Percentiles rank a stretch among this genome's conserved stretches.
phyloP scores from a whole-genome alignment of 2,329 filamentous ascomycete species.

The Chaetomium sp. region DNA sequence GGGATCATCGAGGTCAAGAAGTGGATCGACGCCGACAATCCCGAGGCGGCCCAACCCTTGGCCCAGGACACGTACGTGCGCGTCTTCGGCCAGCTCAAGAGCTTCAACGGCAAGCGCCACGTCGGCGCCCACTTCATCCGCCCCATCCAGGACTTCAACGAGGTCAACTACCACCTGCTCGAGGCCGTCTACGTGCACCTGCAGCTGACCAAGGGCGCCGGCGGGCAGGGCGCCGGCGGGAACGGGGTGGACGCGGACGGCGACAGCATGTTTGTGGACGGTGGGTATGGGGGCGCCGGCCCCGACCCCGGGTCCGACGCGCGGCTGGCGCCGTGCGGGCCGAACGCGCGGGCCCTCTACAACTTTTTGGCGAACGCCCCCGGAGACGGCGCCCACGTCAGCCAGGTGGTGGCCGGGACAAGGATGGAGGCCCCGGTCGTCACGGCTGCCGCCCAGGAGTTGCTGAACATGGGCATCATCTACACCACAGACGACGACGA shows the following conservation, averaged over 20 bases:
- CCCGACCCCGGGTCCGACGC: slow-evolving; percentile 39
- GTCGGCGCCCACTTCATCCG: slow-evolving; percentile 80
- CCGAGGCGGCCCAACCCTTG: slow-evolving; percentile 51
- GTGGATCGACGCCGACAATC: slow-evolving; percentile 71
- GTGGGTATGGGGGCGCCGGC: slow-evolving; percentile 41
- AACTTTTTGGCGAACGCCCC: slow-evolving; percentile 66
- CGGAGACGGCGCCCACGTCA: slow-evolving; percentile 81
- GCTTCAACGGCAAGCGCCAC: slow-evolving; percentile 80
- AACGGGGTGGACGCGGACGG: slow-evolving; percentile 39
- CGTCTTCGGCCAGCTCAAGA: slow-evolving; percentile 81
- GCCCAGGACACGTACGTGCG: slow-evolving; percentile 79
- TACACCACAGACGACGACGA: slow-evolving; percentile 92
- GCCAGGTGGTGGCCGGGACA: slow-evolving; percentile 69
- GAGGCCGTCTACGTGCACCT: slow-evolving; percentile 89
- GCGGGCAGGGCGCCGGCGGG: slow-evolving; percentile 37
- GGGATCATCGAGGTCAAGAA: slow-evolving; percentile 88
- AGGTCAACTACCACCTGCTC: slow-evolving; percentile 88
- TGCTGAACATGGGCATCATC: slow-evolving; percentile 72
- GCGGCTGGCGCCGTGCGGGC: slow-evolving; percentile 54
- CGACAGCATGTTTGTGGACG: slow-evolving; percentile 60
- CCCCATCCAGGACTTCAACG: slow-evolving; percentile 81
- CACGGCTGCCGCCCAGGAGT: slow-evolving; percentile 75
- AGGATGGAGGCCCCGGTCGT: slow-evolving; percentile 71
- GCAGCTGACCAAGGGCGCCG: slow-evolving; percentile 72
- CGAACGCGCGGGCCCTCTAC: slow-evolving; percentile 69